Evolutionary conservation across 306 rosid species (phyloP), one percentile per base, ranked within the genome.

Genomic region (Prunus davidiana): DNA sequence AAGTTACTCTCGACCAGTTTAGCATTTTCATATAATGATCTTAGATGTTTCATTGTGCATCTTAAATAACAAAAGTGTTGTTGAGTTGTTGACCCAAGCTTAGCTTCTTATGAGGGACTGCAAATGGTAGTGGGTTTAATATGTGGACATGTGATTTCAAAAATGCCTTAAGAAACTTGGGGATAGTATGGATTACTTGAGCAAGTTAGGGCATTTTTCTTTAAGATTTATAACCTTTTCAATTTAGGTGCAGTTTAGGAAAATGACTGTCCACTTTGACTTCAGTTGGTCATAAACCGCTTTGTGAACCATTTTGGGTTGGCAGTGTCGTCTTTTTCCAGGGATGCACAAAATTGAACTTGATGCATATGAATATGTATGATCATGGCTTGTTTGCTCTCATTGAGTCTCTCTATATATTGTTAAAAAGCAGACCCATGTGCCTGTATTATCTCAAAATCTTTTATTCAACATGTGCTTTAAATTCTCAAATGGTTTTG

Each of bases 391-490:
- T 45, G 43, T 7, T 73, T 7, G 32, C 25, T 41, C 12, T 7
- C 22, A 43, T 72, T 57, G 34, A 57, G 76, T 8, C 45, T 38
- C 74, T 38, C 14, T 64, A 4, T n/a, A 41, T 34, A 34, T n/a
- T 34, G 28, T 71, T 52, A 54, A 71, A 54, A 71, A 28, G 13
- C 49, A 72, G 55, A 41, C 30, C 52, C 38, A 28, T 72, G 51
- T 34, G 15, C 63, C 4, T 8, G 15, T 72, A 14, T 2, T 38
- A 46, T 56, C 41, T 24, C 27, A 68, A 65, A 10, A 72, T 32
- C 66, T 13, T 32, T 72, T 20, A 25, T 32, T 72, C 76, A 56
- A 56, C 75, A 11, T 34, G n/a, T 34, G 18, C 50, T 71, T 38
- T 32, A 24, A 56, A 8, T 38, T 38, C 61, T 56, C 41, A 72